Evolutionary conservation across 768 basidiomycete genomes (phyloP).

Genomic region (Leccinellum luteum): DNA sequence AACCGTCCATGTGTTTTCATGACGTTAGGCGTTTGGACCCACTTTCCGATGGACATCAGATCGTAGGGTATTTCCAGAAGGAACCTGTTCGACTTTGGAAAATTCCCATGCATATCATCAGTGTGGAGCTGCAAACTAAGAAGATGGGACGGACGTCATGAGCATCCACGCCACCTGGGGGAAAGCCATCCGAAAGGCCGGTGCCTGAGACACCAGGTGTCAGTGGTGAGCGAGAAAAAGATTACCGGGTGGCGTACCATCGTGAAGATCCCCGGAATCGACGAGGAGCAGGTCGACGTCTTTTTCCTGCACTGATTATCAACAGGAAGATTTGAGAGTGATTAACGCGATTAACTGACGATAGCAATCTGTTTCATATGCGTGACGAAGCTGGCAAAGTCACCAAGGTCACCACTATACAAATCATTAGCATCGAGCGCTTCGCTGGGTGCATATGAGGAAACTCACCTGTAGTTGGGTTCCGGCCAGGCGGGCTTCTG

Average conservation of each 20-base stretch:
- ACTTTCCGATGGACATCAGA: slow-evolving; percentile 83
- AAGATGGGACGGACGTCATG: slow-evolving; percentile 52
- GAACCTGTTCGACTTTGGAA: slow-evolving; percentile 30
- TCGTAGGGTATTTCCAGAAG: slow-evolving; percentile 76
- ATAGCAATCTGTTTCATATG: slow-evolving; percentile 78
- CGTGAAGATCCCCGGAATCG: slow-evolving; percentile 76
- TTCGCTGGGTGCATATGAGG: background rate
- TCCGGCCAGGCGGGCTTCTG: slow-evolving; percentile 72
- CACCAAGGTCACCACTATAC: slow-evolving; percentile 63
- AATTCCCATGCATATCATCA: background rate
- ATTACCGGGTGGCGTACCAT: slow-evolving; percentile 38
- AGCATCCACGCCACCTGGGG: slow-evolving; percentile 52
- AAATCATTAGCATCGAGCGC: background rate
- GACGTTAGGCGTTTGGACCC: slow-evolving; percentile 22
- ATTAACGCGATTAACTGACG: slow-evolving; percentile 31
- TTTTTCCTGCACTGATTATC: slow-evolving; percentile 40
- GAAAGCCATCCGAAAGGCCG: slow-evolving; percentile 75
- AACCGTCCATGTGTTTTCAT: background rate
- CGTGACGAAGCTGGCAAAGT: slow-evolving; percentile 78
- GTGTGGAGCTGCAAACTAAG: background rate
- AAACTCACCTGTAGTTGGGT: slow-evolving; percentile 62
- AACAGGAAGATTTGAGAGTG: background rate
- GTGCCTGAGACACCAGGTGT: slow-evolving; percentile 45
- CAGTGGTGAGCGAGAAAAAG: background rate
- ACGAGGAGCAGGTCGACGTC: slow-evolving; percentile 83